Evolutionary conservation across 176 grass and related monocot species (phyloP), one percentile per base, ranked within the genome.

Genomic region (Juncus inflexus): DNA sequence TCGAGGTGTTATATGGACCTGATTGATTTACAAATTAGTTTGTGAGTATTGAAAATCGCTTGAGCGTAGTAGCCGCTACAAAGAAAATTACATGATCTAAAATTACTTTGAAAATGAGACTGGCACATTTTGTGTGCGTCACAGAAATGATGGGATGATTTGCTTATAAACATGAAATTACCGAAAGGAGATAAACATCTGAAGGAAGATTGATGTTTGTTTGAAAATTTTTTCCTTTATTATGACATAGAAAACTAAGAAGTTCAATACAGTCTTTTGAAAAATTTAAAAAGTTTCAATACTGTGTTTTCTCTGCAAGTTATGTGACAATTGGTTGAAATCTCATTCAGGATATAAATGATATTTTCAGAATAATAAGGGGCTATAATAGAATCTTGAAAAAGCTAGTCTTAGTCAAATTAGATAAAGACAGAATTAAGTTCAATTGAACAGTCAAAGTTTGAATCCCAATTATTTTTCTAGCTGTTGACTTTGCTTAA

Each of bases 1-100:
- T 83, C 63, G 87, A 55, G 51, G 74, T 81, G 58, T 73, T 77
- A 55, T 71, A 71, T 13, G 77, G 72, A 3, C 83, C 90, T 95
- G 77, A 28, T 47, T 9, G 9, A 47, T 47, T 47, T 47, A 47
- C 39, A 5, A 15, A 19, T 36, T 36, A 7, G 56, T 61, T 61
- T 19, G 0, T 56, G 52, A 11, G 13, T 10, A 13, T 11, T 56
- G 52, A 10, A 56, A 56, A 56, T 56, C 19, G 19, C 19, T 28
- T 28, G 19, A 28, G 19, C 1, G 19, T 28, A 28, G 52, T 56
- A 13, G 52, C 10, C 1, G 1, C 52, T 10, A 13, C 52, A 56
- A 56, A 13, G 19, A 28, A 28, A 28, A 28, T 28, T 28, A 28
- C 19, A 28, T 28, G 19, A 28, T 28, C 19, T 28, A 28, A 28